These are phyloP conservation scores for Alisma plantagoaquatica DNA, from an alignment of 106 monocot species.

Conservation along the genomic window DNA sequence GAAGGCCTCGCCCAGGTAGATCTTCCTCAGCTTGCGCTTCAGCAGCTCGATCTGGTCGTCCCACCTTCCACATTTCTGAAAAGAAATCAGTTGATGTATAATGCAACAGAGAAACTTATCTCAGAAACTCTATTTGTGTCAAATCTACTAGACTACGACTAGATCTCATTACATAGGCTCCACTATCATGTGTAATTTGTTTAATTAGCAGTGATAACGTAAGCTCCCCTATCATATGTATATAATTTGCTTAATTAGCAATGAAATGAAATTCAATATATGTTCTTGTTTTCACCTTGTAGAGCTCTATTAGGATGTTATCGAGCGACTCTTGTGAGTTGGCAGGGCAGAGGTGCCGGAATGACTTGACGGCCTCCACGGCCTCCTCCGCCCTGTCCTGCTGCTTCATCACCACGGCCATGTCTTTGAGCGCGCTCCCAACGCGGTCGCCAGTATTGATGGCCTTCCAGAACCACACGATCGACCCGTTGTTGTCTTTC, in stretches of 20 bases:
- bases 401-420: slow-evolving; percentile 28
- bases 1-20: slow-evolving; percentile 19
- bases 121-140: too few relatives aligned
- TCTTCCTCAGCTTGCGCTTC: slow-evolving; percentile 23
- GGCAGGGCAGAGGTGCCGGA: slow-evolving; percentile 21
- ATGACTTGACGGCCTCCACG: slow-evolving; percentile 22
- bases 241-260: too few relatives aligned
- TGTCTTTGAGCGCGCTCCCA: slow-evolving; percentile 24
- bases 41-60: slow-evolving; percentile 25
- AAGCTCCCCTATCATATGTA: too few relatives aligned
- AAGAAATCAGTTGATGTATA: too few relatives aligned
- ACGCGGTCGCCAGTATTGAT: slow-evolving; percentile 46
- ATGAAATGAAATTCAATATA: too few relatives aligned
- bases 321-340: slow-evolving; percentile 23
- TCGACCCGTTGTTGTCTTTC: slow-evolving; percentile 67
- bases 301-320: slow-evolving; percentile 27
- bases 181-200: too few relatives aligned
- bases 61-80: slow-evolving; percentile 26
- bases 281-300: too few relatives aligned
- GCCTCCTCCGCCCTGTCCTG: slow-evolving; percentile 23
- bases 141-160: too few relatives aligned
- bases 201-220: too few relatives aligned
- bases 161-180: too few relatives aligned
- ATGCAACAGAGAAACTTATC: too few relatives aligned
- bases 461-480: slow-evolving; percentile 76